Evolutionary conservation across 2,329 filamentous ascomycete genomes (phyloP).

Genomic region (Alternaria arborescens): DNA sequence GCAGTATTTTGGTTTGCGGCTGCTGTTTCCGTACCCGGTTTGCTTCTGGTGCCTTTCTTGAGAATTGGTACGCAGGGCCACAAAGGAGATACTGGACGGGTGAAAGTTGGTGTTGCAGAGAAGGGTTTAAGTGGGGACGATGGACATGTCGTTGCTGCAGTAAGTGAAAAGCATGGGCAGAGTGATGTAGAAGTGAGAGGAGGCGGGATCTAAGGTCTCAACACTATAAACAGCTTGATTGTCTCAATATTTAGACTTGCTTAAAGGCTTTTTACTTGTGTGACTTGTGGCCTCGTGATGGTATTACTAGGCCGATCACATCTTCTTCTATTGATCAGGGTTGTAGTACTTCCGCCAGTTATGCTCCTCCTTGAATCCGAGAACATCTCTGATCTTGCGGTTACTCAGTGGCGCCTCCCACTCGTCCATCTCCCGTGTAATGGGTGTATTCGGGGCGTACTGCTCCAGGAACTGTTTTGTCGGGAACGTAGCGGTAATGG

Average conservation of each 20-base stretch:
- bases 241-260: not conserved
- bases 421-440: conserved; percentile 65
- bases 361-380: conserved; percentile 68
- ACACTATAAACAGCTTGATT: not conserved
- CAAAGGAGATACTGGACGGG: conserved; percentile 40
- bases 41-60: conserved; percentile 63
- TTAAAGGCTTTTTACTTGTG: not conserved
- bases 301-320: too few relatives aligned
- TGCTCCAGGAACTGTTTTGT: conserved; percentile 63
- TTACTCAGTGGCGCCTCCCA: conserved; percentile 70
- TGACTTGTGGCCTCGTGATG: not conserved
- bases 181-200: not conserved
- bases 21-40: conserved; percentile 54
- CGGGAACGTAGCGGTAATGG: conserved; percentile 63
- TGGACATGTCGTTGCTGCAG: conserved; percentile 7
- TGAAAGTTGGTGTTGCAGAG: conserved; percentile 11
- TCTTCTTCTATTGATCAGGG: conserved; percentile 23
- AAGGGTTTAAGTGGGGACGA: conserved; percentile 8
- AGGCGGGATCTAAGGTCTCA: not conserved
- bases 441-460: conserved; percentile 58
- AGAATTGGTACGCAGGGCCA: conserved; percentile 63
- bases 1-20: conserved; percentile 62
- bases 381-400: conserved; percentile 65
- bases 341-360: conserved; percentile 64
- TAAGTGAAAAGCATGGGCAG: not conserved